Base-by-base conservation (phyloP, 805 yeast genomes). In the Lachancea mirantina region DNA sequence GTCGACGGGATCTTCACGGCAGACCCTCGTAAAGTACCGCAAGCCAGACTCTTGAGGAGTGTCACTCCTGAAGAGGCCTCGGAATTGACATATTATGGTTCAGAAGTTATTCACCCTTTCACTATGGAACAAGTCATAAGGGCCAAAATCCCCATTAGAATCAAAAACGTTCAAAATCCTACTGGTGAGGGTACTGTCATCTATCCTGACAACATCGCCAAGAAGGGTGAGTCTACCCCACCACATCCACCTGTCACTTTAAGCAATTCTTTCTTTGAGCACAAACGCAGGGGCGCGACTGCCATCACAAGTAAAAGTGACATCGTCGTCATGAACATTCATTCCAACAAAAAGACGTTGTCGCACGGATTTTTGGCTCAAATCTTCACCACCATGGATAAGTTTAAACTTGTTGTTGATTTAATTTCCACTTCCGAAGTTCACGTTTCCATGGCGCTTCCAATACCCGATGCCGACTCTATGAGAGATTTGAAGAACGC, bases 21-120 rank as follows among this genome's bases (percentile, higher is more conserved):
- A 3, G 98, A 92, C 57, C 98, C 98, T 24, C 70, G 98, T 40
- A 92, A 92, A 50, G 97, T 92, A 18, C 80, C 87, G 22, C 76
- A 75, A 35, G 98, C 98, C 3, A 70, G 95, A 47, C 66, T 89
- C 32, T 67, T 92, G 43, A 74, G 76, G 37, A 75, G 85, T 33
- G 96, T 92, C 42, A 92, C 97, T 0, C 98, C 98, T 4, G 97
- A 92, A 55, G 98, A 92, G 64, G 98, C 98, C 4, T 92, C 97
- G 0, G 98, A 92, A 64, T 73, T 92, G 58, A 92, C 98, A 1
- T 92, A 92, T 61, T 92, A 92, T 55, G 98, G 98, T 27, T 80
- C 94, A 2, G 98, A 92, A 63, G 98, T 92, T 45, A 92, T 92
- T 48, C 98, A 92, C 55, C 98, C 98, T 3, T 88, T 92, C 67